Base-by-base conservation (phyloP, 805 yeast genomes). In the Metschnikowia gruessii region DNA sequence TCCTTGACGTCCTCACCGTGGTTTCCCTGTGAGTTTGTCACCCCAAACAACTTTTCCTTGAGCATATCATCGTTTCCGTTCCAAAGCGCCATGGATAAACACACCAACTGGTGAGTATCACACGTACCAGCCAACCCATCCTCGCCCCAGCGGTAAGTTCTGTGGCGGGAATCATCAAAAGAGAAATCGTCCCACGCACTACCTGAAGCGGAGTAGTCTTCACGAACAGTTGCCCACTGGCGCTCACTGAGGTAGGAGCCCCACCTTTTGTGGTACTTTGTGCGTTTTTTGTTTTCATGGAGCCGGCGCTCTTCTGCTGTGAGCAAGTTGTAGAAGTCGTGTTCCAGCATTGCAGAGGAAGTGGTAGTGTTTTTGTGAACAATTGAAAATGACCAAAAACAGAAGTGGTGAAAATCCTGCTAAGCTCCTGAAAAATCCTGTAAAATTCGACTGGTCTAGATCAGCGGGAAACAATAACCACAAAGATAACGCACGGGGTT, bases 1-100 rank as follows among this genome's bases (percentile, higher is more conserved):
- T 87, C 95, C 68, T 90, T 90, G 50, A 88, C 96, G 64, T 90
- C 97, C 63, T 90, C 97, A 46, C 97, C 97, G 64, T 90, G 97
- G 64, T 91, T 91, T 11, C 97, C 97, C 63, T 90, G 91, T 12
- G 87, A 89, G 42, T 95, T 95, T 22, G 96, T 89, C 33, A 89
- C 77, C 2, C 97, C 97, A 64, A 83, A 90, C 51, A 86, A 73
- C 53, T 88, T 83, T 62, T 90, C 97, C 66, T 90, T 90, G 64
- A 90, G 74, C 55, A 88, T 79, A 36, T 80, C 82, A 66, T 90
- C 97, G 55, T 87, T 74, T 54, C 87, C 96, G 69, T 90, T 90
- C 97, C 97, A 90, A 50, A 91, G 72, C 2, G 91, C 96, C 72
- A 90, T 73, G n/a, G 86, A 77, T 55, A 87, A 65, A 62, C 92